Evolutionary conservation across 805 yeast species (phyloP).

Genomic region (Lipomyces mesembrius): DNA sequence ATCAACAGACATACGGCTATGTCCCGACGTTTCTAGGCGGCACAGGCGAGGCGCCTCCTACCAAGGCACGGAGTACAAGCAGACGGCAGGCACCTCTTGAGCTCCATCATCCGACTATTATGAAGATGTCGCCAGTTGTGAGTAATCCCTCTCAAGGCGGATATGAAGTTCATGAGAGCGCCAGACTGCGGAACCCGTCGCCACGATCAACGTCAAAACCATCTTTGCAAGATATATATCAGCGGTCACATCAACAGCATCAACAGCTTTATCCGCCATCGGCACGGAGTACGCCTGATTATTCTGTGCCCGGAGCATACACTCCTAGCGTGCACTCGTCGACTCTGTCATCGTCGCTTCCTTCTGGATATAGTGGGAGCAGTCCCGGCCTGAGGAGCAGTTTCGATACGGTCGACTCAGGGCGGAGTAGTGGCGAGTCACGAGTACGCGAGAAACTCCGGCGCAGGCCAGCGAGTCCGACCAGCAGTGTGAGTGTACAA

Average conservation of each 20-base stretch:
- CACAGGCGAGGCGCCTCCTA: neutral
- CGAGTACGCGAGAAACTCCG: conserved; percentile 33
- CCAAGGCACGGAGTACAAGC: neutral
- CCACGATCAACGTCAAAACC: conserved; percentile 21
- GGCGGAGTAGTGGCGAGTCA: conserved; percentile 31
- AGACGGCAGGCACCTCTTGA: neutral
- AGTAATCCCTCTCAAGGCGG: neutral
- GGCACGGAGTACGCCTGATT: conserved; percentile 5
- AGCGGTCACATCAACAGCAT: conserved; percentile 21
- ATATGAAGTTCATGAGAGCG: neutral
- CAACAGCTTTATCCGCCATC: conserved; percentile 8
- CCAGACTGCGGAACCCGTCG: neutral
- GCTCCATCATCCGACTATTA: neutral
- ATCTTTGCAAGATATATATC: conserved; percentile 33
- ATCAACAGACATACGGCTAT: conserved; percentile 19
- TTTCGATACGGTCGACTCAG: conserved; percentile 28
- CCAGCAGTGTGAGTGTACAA: conserved; percentile 15
- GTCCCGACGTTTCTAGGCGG: conserved; percentile 35
- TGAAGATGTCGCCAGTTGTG: neutral
- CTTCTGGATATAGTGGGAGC: too few species aligned
- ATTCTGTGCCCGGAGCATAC: conserved; percentile 8
- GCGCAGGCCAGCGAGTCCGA: conserved; percentile 22
- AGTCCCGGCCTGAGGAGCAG: neutral
- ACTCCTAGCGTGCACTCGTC: neutral
- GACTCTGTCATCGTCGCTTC: neutral